A percentile compares a stretch with the other conserved stretches of the same genome.
Evolutionary conservation across 2,329 filamentous ascomycete species (phyloP).

Genomic region (Arthrobotrys conoides): DNA sequence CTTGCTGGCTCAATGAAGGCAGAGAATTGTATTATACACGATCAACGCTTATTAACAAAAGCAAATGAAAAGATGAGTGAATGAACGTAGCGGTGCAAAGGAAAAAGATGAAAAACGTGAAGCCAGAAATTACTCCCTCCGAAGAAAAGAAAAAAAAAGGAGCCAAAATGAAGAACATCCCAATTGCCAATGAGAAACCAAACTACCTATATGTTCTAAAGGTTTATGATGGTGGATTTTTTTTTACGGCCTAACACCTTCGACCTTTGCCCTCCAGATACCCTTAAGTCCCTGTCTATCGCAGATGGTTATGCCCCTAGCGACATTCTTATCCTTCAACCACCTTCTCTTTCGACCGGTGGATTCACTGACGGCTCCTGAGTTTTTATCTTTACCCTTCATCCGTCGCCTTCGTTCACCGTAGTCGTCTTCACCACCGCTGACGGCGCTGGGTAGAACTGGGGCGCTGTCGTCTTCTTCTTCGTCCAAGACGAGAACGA

Average conservation of each 20-base stretch:
- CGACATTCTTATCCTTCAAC: constrained; percentile 56
- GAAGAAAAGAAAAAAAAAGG: not conserved
- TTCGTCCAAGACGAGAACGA: constrained; percentile 51
- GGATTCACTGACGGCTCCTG: constrained; percentile 37
- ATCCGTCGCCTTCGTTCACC: constrained; percentile 29
- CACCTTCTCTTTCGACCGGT: constrained; percentile 55
- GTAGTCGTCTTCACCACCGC: constrained; percentile 55
- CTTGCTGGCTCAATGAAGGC: constrained; percentile 13
- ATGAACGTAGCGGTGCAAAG: not conserved
- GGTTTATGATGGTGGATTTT: not conserved
- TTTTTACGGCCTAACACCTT: constrained; percentile 39
- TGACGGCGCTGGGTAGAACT: constrained; percentile 46
- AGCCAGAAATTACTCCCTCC: constrained; percentile 40
- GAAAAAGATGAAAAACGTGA: not conserved
- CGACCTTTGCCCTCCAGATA: constrained; percentile 55
- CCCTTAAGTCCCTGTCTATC: constrained; percentile 57
- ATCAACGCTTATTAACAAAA: constrained; percentile 53
- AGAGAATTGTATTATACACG: constrained; percentile 53
- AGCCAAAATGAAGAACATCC: constrained; percentile 11
- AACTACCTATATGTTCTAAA: constrained; percentile 1
- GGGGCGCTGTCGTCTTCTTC: constrained; percentile 58
- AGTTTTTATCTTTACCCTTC: constrained; percentile 43
- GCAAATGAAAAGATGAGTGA: not conserved
- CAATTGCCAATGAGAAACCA: not conserved
- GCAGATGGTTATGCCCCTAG: constrained; percentile 49